These are phyloP conservation scores for Epichloe glyceriae DNA, from an alignment of 2,329 filamentous ascomycete species.

Conservation along the genomic window DNA sequence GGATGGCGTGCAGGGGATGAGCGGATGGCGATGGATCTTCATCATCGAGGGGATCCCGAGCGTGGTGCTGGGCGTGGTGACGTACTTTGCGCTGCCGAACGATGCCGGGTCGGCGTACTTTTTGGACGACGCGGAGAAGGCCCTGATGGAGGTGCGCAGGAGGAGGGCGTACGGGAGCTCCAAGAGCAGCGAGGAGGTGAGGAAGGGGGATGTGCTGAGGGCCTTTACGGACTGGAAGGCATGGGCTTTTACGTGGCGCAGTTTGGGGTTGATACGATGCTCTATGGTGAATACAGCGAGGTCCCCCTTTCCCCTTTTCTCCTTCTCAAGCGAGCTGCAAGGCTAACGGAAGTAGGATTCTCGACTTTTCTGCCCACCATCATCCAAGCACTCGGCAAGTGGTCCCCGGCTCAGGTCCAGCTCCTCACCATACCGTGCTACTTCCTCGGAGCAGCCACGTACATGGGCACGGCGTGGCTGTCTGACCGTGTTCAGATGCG, in stretches of 20 bases:
- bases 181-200: constrained; percentile 31
- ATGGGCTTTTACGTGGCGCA: constrained; percentile 57
- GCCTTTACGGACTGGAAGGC: constrained; percentile 66
- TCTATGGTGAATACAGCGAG: constrained; percentile 38
- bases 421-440: constrained; percentile 71
- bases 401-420: constrained; percentile 53
- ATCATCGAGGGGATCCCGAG: constrained; percentile 38
- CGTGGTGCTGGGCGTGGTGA: constrained; percentile 21
- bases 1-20: constrained; percentile 50
- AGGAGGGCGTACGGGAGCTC: constrained; percentile 34
- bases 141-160: constrained; percentile 42
- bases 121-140: constrained; percentile 44
- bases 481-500: constrained; percentile 56
- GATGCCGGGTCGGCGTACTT: constrained; percentile 43
- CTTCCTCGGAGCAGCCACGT: constrained; percentile 55
- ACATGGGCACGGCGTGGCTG: constrained; percentile 51
- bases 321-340: too few relatives aligned
- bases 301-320: background rate
- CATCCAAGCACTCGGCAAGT: constrained; percentile 53
- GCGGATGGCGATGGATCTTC: constrained; percentile 62
- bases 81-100: constrained; percentile 24
- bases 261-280: constrained; percentile 63
- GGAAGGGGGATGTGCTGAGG: constrained; percentile 48
- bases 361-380: constrained; percentile 71
- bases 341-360: constrained; percentile 35